A percentile compares a stretch with the other conserved stretches of the same genome.
These are phyloP conservation scores for Calonectria hongkongensis DNA, from an alignment of 2,329 filamentous ascomycete species.

Conservation along the genomic window DNA sequence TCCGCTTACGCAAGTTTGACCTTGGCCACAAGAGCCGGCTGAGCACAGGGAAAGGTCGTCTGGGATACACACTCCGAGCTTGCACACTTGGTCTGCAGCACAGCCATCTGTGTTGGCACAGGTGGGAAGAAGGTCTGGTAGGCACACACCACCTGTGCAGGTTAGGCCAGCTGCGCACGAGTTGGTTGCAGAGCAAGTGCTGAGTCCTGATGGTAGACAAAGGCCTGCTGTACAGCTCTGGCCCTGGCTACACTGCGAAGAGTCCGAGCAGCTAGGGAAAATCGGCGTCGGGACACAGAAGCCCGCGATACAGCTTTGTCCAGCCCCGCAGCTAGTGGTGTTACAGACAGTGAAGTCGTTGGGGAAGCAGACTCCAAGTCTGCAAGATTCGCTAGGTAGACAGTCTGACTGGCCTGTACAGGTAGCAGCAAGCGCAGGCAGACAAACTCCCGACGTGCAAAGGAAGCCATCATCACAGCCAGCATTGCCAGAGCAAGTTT, in stretches of 20 bases:
- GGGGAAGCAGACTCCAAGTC: constrained; percentile 15
- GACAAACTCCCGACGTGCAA: constrained; percentile 4
- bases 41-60: neutral
- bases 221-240: constrained; percentile 11
- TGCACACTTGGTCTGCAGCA: neutral
- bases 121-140: neutral
- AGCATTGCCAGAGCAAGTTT: neutral
- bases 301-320: constrained; percentile 11
- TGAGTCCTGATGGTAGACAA: constrained; percentile 7
- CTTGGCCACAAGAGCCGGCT: neutral
- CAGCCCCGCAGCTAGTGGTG: neutral
- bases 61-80: constrained; percentile 28
- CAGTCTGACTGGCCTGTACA: constrained; percentile 11
- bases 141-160: constrained; percentile 13
- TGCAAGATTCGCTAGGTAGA: neutral
- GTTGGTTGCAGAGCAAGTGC: neutral
- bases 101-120: constrained; percentile 7
- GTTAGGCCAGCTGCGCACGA: neutral
- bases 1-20: constrained; percentile 15
- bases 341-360: constrained; percentile 3
- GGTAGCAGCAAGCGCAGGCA: neutral
- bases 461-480: neutral
- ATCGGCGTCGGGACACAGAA: constrained; percentile 19
- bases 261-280: constrained; percentile 9
- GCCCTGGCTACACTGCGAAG: neutral